These are phyloP conservation scores for Spencermartinsiella europaea DNA, from an alignment of 805 yeast genomes.

Conservation along the genomic window DNA sequence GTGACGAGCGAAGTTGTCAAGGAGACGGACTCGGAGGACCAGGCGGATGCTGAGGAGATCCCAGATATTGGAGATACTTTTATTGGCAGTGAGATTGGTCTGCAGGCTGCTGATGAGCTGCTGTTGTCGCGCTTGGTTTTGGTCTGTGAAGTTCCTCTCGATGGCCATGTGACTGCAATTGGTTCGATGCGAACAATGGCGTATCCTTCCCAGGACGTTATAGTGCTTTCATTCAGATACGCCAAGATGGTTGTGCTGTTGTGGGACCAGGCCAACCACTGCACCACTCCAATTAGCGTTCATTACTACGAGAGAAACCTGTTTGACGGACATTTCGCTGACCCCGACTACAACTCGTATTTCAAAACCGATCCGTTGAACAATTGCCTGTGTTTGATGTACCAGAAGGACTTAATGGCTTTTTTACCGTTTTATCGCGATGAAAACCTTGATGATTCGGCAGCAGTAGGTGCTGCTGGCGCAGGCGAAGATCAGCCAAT, in stretches of 20 bases:
- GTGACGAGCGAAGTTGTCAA: slow-evolving; percentile 11
- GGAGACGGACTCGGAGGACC: slow-evolving; percentile 15
- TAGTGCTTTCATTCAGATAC: slow-evolving; percentile 59
- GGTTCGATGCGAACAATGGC: slow-evolving; percentile 42
- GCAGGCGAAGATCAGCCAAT: slow-evolving; percentile 24
- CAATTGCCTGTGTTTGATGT: slow-evolving; percentile 47
- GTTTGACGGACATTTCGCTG: slow-evolving; percentile 28
- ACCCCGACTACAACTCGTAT: slow-evolving; percentile 35
- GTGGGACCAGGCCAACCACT: slow-evolving; percentile 55
- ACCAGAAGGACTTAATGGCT: slow-evolving; percentile 58
- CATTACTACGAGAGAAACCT: slow-evolving; percentile 81
- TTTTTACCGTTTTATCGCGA: slow-evolving; percentile 57
- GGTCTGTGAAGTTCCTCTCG: slow-evolving; percentile 61
- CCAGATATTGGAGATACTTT: slow-evolving; percentile 21
- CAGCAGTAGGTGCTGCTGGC: slow-evolving; percentile 6
- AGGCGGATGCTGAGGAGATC: slow-evolving; percentile 22
- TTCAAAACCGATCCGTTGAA: slow-evolving; percentile 60
- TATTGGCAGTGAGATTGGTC: slow-evolving; percentile 22
- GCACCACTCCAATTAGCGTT: slow-evolving; percentile 67
- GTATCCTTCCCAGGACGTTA: slow-evolving; percentile 50
- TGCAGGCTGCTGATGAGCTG: slow-evolving; percentile 21
- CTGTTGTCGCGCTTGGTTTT: slow-evolving; percentile 35
- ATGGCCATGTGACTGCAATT: slow-evolving; percentile 63
- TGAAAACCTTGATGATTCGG: slow-evolving; percentile 26
- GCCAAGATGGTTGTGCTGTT: slow-evolving; percentile 75